phyloP scores from a whole-genome alignment of 2,329 filamentous ascomycete species.

The Microascus cirrosus region DNA sequence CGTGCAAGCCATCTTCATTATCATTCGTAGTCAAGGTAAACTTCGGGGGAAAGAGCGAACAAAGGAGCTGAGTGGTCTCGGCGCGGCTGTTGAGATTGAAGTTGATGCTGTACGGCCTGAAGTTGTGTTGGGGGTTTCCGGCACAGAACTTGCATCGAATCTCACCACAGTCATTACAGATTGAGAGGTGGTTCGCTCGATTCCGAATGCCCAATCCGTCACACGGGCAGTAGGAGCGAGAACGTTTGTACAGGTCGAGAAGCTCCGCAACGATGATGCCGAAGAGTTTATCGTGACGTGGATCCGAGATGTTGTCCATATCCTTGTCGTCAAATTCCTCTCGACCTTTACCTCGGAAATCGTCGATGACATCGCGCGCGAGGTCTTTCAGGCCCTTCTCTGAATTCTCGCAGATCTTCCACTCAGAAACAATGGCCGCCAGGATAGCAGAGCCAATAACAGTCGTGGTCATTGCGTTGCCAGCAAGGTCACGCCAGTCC shows the following conservation, averaged over 20 bases:
- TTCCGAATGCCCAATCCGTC: slow-evolving; percentile 18
- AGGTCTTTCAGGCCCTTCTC: background rate
- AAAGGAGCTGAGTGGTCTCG: background rate
- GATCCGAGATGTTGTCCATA: background rate
- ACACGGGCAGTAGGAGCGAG: slow-evolving; percentile 23
- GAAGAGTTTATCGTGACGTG: background rate
- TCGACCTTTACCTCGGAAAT: background rate
- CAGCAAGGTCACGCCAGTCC: slow-evolving; percentile 59
- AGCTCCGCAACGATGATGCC: background rate
- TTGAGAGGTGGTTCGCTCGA: slow-evolving; percentile 10
- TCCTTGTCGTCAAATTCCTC: background rate
- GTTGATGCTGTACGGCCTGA: slow-evolving; percentile 4
- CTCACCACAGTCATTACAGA: slow-evolving; percentile 20
- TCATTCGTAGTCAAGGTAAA: background rate
- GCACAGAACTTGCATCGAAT: slow-evolving; percentile 24
- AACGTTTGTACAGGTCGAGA: slow-evolving; percentile 7
- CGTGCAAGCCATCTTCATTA: background rate
- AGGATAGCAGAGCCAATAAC: slow-evolving; percentile 56
- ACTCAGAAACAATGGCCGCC: slow-evolving; percentile 36
- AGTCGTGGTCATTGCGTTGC: slow-evolving; percentile 70
- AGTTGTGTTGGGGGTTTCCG: slow-evolving; percentile 25
- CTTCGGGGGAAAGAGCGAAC: background rate
- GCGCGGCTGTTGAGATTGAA: background rate
- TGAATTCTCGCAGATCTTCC: background rate
- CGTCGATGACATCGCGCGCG: slow-evolving; percentile 2